Evolutionary conservation across 305 asterid genomes (phyloP), one percentile per base, ranked within the genome.

Genomic region (Fraxinus dipetala): DNA sequence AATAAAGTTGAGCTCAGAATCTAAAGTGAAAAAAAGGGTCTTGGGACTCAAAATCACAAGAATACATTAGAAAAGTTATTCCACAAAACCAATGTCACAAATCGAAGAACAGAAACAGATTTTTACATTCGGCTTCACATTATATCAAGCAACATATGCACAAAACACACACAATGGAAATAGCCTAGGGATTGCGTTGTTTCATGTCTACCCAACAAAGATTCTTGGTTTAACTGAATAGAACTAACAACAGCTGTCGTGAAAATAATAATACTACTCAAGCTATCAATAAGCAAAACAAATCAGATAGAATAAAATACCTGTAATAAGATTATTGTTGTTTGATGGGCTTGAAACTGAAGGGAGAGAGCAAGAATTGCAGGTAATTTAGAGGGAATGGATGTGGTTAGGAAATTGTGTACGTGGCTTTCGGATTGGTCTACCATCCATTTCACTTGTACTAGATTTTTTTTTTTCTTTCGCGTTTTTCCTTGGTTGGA

Each of bases 341-440:
- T 18, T 5, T 18, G 65, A 54, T 54, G 65, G 65, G 28, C 20
- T 56, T 18, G 67, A 72, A 40, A 40, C 13, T 70, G 84, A 36
- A 7, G 20, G 72, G 30, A 81, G 67, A 56, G 67, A 6, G 13
- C 28, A 56, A 36, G 54, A n/a, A 35, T 28, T 11, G 78, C 6
- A 82, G 80, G 77, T 79, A 77, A 86, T 88, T 88, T 90, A 86
- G 85, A 89, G 91, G 88, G 86, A 89, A 77, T 77, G 87, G 91
- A 85, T 93, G 94, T 93, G 96, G 96, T 87, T 63, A 78, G 87
- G 79, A 80, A 85, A 72, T 20, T 14, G 84, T 9, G 76, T 84
- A 89, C 95, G 97, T 93, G 97, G 95, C 90, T 43, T 70, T 81
- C 20, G 73, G 83, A 80, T 75, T 87, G 85, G 83, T 30, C 83